These are phyloP conservation scores for Penicillium canescens DNA, from an alignment of 495 filamentous ascomycete species.

Conservation along the genomic window DNA sequence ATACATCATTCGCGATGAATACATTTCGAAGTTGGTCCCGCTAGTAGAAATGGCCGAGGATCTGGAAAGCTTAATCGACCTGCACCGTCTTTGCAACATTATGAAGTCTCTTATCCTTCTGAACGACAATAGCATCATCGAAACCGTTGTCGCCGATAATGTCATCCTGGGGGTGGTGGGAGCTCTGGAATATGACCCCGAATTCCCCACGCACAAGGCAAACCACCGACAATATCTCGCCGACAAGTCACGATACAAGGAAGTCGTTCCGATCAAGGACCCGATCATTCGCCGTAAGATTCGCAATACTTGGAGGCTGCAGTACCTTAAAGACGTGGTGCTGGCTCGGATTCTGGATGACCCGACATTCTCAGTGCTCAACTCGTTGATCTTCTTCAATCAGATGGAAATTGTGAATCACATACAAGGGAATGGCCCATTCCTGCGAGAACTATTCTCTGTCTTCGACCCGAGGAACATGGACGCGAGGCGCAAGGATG, in stretches of 20 bases:
- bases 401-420: constrained; percentile 97
- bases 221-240: constrained; percentile 94
- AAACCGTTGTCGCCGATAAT: constrained; percentile 86
- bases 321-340: constrained; percentile 98
- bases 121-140: constrained; percentile 92
- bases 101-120: constrained; percentile 95
- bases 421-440: constrained; percentile 74
- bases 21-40: constrained; percentile 84
- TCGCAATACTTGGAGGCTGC: constrained; percentile 90
- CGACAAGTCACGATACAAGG: constrained; percentile 87
- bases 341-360: constrained; percentile 95
- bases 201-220: constrained; percentile 97
- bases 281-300: constrained; percentile 82
- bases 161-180: constrained; percentile 91
- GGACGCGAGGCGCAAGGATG: constrained; percentile 76
- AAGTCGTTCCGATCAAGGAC: constrained; percentile 91
- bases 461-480: constrained; percentile 72
- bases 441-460: constrained; percentile 84
- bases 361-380: constrained; percentile 95
- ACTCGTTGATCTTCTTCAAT: constrained; percentile 97
- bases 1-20: constrained; percentile 79
- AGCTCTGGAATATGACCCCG: constrained; percentile 96
- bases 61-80: constrained; percentile 77
- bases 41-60: constrained; percentile 86
- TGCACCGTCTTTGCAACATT: constrained; percentile 93